Base-by-base conservation (phyloP, 2,329 filamentous ascomycete species). In the Penicillium sp. region DNA sequence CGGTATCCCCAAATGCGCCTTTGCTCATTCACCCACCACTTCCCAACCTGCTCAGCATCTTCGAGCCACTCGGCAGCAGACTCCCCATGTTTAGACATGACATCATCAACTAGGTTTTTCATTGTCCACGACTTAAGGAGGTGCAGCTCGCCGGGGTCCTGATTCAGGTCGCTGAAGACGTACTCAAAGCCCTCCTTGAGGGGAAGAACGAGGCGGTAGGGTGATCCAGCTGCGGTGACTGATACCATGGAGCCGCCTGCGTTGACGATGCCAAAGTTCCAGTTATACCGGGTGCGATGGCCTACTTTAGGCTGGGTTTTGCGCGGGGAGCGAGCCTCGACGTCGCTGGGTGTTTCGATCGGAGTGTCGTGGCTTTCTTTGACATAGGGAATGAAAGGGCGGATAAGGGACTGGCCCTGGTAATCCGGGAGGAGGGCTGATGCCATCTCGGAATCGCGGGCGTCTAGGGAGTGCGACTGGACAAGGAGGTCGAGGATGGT, bases 161-260 rank as follows among this genome's bases (percentile, higher is more conserved):
- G 62, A 6, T 59, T 62, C 4, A 72, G 61, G 46, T 77, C 66
- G 2, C 73, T 73, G 63, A 78, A 78, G 49, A 63, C 62, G 41
- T 73, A 75, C 57, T 70, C 64, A 39, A 82, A 89, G 51, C 90
- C 89, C 74, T 96, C 91, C 69, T 90, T 85, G 68, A 94, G 87
- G 5, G 90, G 87, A 55, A 97, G 87, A 18, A 69, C 62, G 89
- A 93, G 60, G 84, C 82, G 59, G 96, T 84, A 74, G 49, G 75
- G 80, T 92, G 91, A 67, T 89, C 86, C 92, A 89, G 97, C 63
- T 79, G 83, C 5, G 87, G 87, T 77, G 89, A 87, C 61, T 81
- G 80, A 61, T 82, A 83, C 74, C 88, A 89, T 68, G 1, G 69
- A 67, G 14, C 71, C 71, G 43, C 73, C 73, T 0, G 71, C 68